phyloP scores from a whole-genome alignment of 305 asterid genomes.

The Petunia hybrid region DNA sequence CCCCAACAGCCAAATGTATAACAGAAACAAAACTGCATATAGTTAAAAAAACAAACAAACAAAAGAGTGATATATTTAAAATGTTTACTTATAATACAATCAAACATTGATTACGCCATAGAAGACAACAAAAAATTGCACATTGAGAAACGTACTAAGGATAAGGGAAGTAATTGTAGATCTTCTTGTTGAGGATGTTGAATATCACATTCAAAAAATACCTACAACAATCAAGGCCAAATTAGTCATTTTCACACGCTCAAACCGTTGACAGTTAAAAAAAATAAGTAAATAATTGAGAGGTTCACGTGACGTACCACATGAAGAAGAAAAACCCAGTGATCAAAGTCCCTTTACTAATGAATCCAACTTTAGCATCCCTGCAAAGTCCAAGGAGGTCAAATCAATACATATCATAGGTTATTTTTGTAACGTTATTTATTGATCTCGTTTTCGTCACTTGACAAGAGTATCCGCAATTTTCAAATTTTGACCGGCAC shows the following conservation, averaged over 20 bases:
- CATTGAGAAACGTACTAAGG: slow-evolving; percentile 73
- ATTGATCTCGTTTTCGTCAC: no score
- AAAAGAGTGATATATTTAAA: background rate
- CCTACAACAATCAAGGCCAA: slow-evolving; percentile 55
- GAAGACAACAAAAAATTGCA: background rate
- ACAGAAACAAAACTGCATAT: slow-evolving; percentile 83
- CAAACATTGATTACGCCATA: background rate
- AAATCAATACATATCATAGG: background rate
- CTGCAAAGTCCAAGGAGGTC: slow-evolving; percentile 46
- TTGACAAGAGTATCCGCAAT: no score
- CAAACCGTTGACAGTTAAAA: slow-evolving; percentile 23
- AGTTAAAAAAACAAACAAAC: background rate
- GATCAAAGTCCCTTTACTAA: slow-evolving; percentile 70
- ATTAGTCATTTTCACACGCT: slow-evolving; percentile 32
- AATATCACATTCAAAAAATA: slow-evolving; percentile 94
- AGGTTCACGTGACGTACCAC: slow-evolving; percentile 65
- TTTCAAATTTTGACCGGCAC: no score
- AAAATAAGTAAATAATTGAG: background rate
- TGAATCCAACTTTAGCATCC: slow-evolving; percentile 73
- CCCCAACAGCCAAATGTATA: slow-evolving; percentile 91
- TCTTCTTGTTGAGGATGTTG: slow-evolving; percentile 99
- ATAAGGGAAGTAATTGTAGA: slow-evolving; percentile 97
- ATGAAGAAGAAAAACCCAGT: slow-evolving; percentile 99
- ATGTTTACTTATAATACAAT: background rate
- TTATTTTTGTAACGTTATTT: no score